Conservation (phyloP, 495 filamentous ascomycete genomes). For the Penicillium simplicissimum region DNA sequence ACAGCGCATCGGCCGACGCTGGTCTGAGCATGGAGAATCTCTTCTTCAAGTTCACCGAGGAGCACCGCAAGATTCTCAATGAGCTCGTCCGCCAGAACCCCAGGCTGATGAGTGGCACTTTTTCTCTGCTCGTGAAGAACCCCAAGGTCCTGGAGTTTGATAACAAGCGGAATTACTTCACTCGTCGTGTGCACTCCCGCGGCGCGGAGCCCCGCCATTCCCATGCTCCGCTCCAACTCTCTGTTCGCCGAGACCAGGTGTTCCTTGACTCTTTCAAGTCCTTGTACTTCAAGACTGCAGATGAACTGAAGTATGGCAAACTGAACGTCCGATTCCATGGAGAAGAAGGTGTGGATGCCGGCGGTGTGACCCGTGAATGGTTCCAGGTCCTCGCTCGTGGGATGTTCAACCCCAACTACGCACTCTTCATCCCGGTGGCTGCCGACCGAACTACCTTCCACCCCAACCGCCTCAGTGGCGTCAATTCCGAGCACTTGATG, state of each 20-base stretch:
- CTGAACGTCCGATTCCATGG: constrained; percentile 96
- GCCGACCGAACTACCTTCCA: constrained; percentile 99
- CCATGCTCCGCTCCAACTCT: constrained; percentile 80
- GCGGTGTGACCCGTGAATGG: constrained; percentile 98
- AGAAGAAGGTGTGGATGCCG: constrained; percentile 97
- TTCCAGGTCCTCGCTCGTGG: constrained; percentile 96
- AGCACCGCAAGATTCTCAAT: constrained; percentile 97
- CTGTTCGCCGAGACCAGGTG: constrained; percentile 88
- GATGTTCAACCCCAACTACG: constrained; percentile 99
- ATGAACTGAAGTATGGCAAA: constrained; percentile 98
- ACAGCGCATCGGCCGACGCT: constrained; percentile 73
- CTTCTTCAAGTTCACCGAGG: constrained; percentile 98
- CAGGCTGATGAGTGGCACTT: constrained; percentile 96
- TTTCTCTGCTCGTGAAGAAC: constrained; percentile 94
- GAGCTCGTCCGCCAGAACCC: constrained; percentile 96
- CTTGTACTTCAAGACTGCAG: constrained; percentile 89
- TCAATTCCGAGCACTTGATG: constrained; percentile 94
- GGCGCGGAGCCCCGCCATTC: constrained; percentile 61
- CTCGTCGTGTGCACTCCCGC: constrained; percentile 81
- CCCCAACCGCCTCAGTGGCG: constrained; percentile 84
- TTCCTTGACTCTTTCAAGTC: constrained; percentile 98
- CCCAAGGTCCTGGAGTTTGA: constrained; percentile 99
- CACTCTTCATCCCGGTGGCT: constrained; percentile 91
- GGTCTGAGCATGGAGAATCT: constrained; percentile 75
- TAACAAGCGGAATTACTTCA: constrained; percentile 99